Conservation (phyloP, 1,284 basidiomycete genomes). For the Anthracocystis walkeri region DNA sequence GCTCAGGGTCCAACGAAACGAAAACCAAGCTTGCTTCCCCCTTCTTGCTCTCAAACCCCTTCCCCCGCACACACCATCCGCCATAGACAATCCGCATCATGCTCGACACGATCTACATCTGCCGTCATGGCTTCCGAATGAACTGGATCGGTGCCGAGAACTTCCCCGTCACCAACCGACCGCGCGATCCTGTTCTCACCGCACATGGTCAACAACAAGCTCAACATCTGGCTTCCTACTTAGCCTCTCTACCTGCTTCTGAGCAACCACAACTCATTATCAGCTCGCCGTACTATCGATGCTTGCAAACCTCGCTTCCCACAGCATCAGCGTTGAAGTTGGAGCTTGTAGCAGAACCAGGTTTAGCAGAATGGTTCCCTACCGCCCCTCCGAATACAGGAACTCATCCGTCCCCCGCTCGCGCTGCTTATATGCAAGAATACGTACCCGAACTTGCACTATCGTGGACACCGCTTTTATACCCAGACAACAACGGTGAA, state of each 20-base stretch:
- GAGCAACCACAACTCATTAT: constrained; percentile 80
- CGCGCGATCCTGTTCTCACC: constrained; percentile 82
- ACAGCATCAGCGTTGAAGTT: constrained; percentile 75
- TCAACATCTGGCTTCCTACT: constrained; percentile 77
- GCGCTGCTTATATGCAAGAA: constrained; percentile 76
- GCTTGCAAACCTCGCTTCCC: constrained; percentile 81
- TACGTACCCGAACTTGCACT: constrained; percentile 73
- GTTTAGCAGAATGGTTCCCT: constrained; percentile 86
- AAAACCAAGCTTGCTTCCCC: neutral
- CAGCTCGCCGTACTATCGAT: constrained; percentile 76
- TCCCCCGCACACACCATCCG: neutral
- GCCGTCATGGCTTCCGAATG: constrained; percentile 74
- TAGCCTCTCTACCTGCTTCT: constrained; percentile 76
- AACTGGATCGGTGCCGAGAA: constrained; percentile 77
- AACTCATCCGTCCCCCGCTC: constrained; percentile 47
- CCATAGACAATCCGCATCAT: constrained; percentile 41
- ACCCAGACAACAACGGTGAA: constrained; percentile 79
- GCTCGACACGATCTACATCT: constrained; percentile 82
- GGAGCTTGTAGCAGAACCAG: constrained; percentile 81
- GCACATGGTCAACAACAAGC: constrained; percentile 83
- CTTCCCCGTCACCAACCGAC: constrained; percentile 76
- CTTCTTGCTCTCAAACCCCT: neutral
- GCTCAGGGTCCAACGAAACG: constrained; percentile 9
- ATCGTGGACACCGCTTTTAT: constrained; percentile 75
- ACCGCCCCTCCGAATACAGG: constrained; percentile 75